A percentile compares a stretch with the other conserved stretches of the same genome.
These are phyloP conservation scores for Fusarium equiseti DNA, from an alignment of 2,329 filamentous ascomycete species.

Conservation along the genomic window DNA sequence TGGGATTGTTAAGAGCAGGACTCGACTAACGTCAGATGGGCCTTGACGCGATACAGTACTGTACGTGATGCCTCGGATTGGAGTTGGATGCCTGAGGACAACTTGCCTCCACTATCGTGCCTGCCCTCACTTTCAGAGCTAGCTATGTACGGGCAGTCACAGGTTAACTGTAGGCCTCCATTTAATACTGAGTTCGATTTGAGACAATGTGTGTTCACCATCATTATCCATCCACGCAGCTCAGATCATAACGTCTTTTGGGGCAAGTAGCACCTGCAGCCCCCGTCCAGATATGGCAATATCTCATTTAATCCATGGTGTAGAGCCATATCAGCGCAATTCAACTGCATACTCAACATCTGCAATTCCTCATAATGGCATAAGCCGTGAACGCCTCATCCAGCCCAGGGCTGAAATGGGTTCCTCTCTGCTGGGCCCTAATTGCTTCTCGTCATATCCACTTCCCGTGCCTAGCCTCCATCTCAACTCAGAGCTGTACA, in stretches of 20 bases:
- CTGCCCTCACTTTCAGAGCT: neutral
- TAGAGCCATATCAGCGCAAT: slow-evolving; percentile 3
- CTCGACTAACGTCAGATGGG: neutral
- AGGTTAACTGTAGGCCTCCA: neutral
- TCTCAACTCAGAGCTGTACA: slow-evolving; percentile 4
- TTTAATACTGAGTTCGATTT: neutral
- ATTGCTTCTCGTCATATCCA: slow-evolving; percentile 30
- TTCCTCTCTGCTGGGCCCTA: neutral
- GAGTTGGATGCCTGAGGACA: neutral
- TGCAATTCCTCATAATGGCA: slow-evolving; percentile 24
- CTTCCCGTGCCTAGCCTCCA: slow-evolving; percentile 33
- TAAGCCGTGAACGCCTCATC: slow-evolving; percentile 8
- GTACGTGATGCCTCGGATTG: neutral
- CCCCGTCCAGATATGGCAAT: neutral
- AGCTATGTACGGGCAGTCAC: neutral
- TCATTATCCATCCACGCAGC: slow-evolving; percentile 3
- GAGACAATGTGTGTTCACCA: slow-evolving; percentile 15
- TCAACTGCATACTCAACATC: slow-evolving; percentile 25
- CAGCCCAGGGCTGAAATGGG: slow-evolving; percentile 7
- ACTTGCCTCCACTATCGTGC: neutral
- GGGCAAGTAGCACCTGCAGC: slow-evolving; percentile 8
- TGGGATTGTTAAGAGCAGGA: neutral
- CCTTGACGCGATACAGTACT: neutral
- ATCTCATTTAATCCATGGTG: slow-evolving; percentile 17
- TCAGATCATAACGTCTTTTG: neutral